Evolutionary conservation across 345 rosid genomes (phyloP), one percentile per base, ranked within the genome.

Genomic region (Hibiscus tridactylites): DNA sequence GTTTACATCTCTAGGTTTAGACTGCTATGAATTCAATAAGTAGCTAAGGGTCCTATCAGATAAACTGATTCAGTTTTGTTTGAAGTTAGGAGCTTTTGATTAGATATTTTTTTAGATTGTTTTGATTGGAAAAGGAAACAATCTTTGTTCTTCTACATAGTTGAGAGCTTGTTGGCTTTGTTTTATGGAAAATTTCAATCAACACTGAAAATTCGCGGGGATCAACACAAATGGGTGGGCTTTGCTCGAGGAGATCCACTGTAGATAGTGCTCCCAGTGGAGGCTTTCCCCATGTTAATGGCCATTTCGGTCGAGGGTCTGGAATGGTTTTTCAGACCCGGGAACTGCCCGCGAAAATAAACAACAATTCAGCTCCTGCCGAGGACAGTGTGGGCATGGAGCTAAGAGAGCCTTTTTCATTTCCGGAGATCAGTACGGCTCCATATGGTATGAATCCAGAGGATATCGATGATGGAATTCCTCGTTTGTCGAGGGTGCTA

Each of bases 261-360:
- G 88, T 94, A 80, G 92, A 91, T 86, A 88, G 85, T 85, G 96
- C 90, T 86, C 91, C 91, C 84, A 78, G 93, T 81, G 93, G 89
- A 83, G 85, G 83, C 89, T 88, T 87, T 70, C 79, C 87, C 1
- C 81, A 78, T 74, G 80, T 70, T 44, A 89, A 90, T 80, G 97
- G 89, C 66, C 89, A 79, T 81, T 64, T 74, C 60, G 78, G 50
- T 76, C 62, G 79, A 50, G 85, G 68, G 8, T 62, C 87, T 77
- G 81, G 84, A 39, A 65, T 84, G 53, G 80, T 74, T 64, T 78
- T 63, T 75, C 88, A 80, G 81, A 76, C 93, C 24, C 78, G 83
- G 68, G 93, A 79, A 58, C 68, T 84, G 42, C 68, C 79, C 0
- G 19, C 47, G 29, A 92, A 87, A 74, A 72, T 65, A 68, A 75